Percentiles rank a stretch among this genome's conserved stretches.
These are phyloP conservation scores for Mycosarcoma maydis DNA, from an alignment of 1,284 basidiomycete species.

Conservation along the genomic window DNA sequence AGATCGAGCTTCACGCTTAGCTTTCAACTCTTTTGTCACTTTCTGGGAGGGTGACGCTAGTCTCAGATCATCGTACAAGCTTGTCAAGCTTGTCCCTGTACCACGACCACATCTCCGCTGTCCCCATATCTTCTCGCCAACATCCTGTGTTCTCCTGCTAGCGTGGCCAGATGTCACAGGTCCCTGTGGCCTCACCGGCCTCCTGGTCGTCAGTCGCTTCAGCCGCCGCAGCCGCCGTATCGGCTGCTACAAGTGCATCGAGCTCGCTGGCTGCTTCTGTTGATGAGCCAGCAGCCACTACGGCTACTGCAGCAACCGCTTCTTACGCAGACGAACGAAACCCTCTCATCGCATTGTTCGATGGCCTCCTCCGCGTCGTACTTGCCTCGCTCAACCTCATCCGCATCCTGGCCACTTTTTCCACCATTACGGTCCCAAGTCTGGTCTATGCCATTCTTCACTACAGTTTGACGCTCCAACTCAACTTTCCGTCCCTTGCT, in stretches of 20 bases:
- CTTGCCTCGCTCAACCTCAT: constrained; percentile 59
- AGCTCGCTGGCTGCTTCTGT: constrained; percentile 2
- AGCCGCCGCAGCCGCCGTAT: constrained; percentile 11
- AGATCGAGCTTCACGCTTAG: no score
- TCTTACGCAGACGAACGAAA: constrained; percentile 38
- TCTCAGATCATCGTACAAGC: no score
- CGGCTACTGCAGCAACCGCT: constrained; percentile 10
- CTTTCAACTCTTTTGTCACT: no score
- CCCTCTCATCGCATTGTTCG: constrained; percentile 46
- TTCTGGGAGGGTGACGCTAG: no score
- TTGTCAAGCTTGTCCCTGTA: no score
- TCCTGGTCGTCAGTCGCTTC: constrained; percentile 26
- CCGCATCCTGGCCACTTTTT: constrained; percentile 52
- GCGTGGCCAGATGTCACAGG: constrained; percentile 33
- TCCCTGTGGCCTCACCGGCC: constrained; percentile 19
- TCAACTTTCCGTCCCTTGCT: constrained; percentile 62
- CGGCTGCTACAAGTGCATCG: constrained; percentile 14
- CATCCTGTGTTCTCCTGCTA: no score
- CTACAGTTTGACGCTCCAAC: constrained; percentile 64
- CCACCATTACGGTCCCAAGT: constrained; percentile 61
- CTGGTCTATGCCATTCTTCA: constrained; percentile 59
- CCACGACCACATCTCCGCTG: no score
- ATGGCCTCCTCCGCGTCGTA: constrained; percentile 50
- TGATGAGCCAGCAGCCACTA: constrained; percentile 6
- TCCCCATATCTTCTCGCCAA: no score